Conservation (phyloP, 208 protist species). For the Endotrypanum monterogeii region DNA sequence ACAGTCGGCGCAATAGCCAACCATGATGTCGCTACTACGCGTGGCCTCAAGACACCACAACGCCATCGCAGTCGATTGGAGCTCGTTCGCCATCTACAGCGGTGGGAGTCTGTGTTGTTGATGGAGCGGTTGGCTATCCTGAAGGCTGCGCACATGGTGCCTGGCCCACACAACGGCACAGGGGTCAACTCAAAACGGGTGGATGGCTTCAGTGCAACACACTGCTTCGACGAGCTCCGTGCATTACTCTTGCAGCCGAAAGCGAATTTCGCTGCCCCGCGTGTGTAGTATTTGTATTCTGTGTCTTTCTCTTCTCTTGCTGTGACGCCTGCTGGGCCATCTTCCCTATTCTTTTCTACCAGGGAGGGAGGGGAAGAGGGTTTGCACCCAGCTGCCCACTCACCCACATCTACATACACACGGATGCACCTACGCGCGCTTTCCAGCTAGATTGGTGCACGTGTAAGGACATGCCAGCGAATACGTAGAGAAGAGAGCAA, state of each 20-base stretch:
- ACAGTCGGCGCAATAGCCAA: background rate
- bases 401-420: no score
- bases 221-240: conserved; percentile 30
- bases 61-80: conserved; percentile 48
- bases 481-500: no score
- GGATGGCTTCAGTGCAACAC: conserved; percentile 9
- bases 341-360: background rate
- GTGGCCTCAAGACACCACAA: conserved; percentile 1
- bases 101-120: conserved; percentile 44
- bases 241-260: conserved; percentile 27
- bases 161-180: conserved; percentile 15
- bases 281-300: background rate
- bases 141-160: conserved; percentile 26
- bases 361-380: no score
- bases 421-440: no score
- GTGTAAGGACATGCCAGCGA: no score
- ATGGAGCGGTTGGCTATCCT: conserved; percentile 31
- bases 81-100: conserved; percentile 53
- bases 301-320: background rate
- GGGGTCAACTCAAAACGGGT: conserved; percentile 17
- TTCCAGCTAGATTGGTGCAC: no score
- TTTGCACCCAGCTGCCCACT: no score
- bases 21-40: background rate
- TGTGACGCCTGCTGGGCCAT: background rate
- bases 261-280: background rate